These are phyloP conservation scores for Claviceps capensis DNA, from an alignment of 2,329 filamentous ascomycete genomes.

Conservation along the genomic window DNA sequence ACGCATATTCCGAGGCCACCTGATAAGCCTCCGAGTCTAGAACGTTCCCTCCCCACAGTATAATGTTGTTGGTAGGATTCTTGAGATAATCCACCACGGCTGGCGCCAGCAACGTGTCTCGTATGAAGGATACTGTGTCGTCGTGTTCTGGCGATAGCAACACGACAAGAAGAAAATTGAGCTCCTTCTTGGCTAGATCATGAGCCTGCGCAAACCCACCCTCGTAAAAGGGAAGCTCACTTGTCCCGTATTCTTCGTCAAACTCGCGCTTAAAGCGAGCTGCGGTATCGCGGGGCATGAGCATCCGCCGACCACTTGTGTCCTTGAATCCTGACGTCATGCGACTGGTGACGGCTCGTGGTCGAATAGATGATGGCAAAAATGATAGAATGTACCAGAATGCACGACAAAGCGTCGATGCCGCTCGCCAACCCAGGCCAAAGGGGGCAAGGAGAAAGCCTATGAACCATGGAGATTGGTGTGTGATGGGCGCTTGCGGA, in stretches of 20 bases:
- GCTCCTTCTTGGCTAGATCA: conserved; percentile 76
- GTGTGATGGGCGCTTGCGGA: conserved; percentile 56
- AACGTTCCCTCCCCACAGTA: conserved; percentile 88
- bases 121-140: conserved; percentile 70
- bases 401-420: conserved; percentile 56
- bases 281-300: conserved; percentile 78
- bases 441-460: conserved; percentile 72
- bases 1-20: conserved; percentile 72
- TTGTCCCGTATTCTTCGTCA: conserved; percentile 76
- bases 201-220: conserved; percentile 85
- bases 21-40: conserved; percentile 91
- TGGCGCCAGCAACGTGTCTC: conserved; percentile 64
- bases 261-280: conserved; percentile 85
- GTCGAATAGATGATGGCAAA: conserved; percentile 52
- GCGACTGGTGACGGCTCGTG: conserved; percentile 39
- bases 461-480: conserved; percentile 61
- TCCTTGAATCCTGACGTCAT: conserved; percentile 39
- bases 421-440: conserved; percentile 58
- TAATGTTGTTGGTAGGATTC: conserved; percentile 61
- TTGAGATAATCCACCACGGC: conserved; percentile 64
- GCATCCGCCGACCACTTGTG: conserved; percentile 55
- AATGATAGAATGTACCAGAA: conserved; percentile 71
- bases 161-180: conserved; percentile 83
- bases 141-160: conserved; percentile 90
- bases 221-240: conserved; percentile 65